These are phyloP conservation scores for Handroanthus guayacan DNA, from an alignment of 257 asterid genomes.

Conservation along the genomic window DNA sequence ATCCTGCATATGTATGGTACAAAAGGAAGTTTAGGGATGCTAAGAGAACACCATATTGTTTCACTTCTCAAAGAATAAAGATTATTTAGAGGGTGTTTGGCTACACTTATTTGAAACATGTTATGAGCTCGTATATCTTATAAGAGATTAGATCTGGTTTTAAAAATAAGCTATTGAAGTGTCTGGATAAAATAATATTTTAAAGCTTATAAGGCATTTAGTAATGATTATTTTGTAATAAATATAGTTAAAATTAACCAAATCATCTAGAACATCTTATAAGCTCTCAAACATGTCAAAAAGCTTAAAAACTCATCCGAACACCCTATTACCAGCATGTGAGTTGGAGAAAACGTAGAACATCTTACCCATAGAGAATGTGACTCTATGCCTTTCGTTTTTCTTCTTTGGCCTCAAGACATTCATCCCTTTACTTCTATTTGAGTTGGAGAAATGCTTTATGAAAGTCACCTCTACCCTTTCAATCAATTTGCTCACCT, in stretches of 20 bases:
- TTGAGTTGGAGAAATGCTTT: conserved; percentile 64
- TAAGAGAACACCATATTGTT: background rate
- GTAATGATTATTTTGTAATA: no score
- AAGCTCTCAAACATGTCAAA: no score
- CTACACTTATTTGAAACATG: no score
- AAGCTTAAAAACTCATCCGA: no score
- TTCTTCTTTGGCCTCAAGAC: conserved; percentile 54
- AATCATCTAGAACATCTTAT: no score
- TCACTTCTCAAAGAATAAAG: background rate
- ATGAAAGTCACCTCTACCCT: conserved; percentile 60
- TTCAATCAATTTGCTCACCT: conserved; percentile 60
- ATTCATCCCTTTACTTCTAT: conserved; percentile 57
- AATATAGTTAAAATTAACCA: no score
- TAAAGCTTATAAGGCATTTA: no score
- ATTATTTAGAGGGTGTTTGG: no score
- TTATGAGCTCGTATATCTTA: no score
- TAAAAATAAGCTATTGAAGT: no score
- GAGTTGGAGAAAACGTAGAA: background rate
- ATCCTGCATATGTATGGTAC: conserved; percentile 47
- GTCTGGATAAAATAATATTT: no score
- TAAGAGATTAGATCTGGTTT: no score
- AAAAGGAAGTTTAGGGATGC: background rate
- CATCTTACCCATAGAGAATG: conserved; percentile 55
- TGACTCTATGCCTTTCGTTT: conserved; percentile 50
- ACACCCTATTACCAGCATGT: background rate